These are phyloP conservation scores for Strigomonas culicis DNA, from an alignment of 208 protist species.

Conservation along the genomic window DNA sequence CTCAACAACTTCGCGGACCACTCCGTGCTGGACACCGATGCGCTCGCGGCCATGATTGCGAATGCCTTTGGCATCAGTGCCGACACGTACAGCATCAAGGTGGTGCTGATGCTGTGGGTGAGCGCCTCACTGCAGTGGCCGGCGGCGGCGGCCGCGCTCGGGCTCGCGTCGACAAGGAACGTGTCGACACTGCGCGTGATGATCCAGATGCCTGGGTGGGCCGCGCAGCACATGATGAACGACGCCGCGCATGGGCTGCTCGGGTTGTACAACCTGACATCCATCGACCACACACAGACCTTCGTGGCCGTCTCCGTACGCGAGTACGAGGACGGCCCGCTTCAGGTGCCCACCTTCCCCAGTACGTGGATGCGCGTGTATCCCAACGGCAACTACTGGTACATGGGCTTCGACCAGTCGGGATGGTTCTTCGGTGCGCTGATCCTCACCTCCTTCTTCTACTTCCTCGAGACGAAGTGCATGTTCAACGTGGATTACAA, in stretches of 20 bases:
- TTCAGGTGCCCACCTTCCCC: constrained; percentile 10
- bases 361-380: constrained; percentile 24
- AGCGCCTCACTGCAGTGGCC: neutral
- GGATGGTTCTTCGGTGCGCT: constrained; percentile 27
- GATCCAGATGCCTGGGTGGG: constrained; percentile 30
- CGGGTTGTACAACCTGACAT: neutral
- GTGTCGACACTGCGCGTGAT: constrained; percentile 14
- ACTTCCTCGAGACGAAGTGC: constrained; percentile 13
- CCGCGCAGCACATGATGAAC: constrained; percentile 26
- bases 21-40: neutral
- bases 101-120: neutral
- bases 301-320: constrained; percentile 3
- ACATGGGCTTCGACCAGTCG: constrained; percentile 18
- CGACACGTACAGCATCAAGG: neutral
- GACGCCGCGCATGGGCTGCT: constrained; percentile 1
- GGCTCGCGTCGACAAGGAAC: too few relatives aligned
- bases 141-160: neutral
- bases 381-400: constrained; percentile 12
- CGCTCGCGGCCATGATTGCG: neutral
- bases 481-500: constrained; percentile 25
- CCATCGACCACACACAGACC: constrained; percentile 4
- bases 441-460: constrained; percentile 12
- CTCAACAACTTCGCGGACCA: too few relatives aligned
- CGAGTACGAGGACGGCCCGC: neutral
- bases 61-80: neutral